Percentiles rank a stretch among this genome's conserved stretches.
Conservation (phyloP, 2,329 filamentous ascomycete genomes). For the Stemphylium vesicarium region DNA sequence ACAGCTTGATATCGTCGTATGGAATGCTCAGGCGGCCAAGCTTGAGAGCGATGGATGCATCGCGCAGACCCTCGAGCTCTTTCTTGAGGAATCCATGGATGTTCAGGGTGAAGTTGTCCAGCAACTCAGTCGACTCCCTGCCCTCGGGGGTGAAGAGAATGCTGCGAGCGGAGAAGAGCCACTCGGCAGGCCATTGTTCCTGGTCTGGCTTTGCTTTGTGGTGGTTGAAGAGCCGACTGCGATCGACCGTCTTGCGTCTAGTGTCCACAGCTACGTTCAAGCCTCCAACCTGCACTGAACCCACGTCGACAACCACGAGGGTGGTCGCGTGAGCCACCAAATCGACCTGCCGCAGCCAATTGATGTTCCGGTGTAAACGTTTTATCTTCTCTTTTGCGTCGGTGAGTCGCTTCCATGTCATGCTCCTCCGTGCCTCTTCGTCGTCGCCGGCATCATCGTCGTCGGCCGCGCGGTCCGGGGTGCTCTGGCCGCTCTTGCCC, state of each 20-base stretch:
- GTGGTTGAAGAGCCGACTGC: slow-evolving; percentile 86
- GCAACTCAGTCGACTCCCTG: slow-evolving; percentile 80
- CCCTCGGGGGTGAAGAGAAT: slow-evolving; percentile 88
- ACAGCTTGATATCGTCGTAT: slow-evolving; percentile 80
- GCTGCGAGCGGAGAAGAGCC: slow-evolving; percentile 86
- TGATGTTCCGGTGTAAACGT: slow-evolving; percentile 80
- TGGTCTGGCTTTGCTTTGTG: slow-evolving; percentile 53
- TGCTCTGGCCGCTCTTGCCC: slow-evolving; percentile 23
- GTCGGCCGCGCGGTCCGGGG: slow-evolving; percentile 26
- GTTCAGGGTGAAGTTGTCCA: slow-evolving; percentile 88
- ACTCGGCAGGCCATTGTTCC: slow-evolving; percentile 82
- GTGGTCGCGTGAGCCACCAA: slow-evolving; percentile 82
- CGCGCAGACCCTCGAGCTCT: slow-evolving; percentile 82
- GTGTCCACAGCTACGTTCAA: slow-evolving; percentile 90
- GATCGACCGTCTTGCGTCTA: slow-evolving; percentile 86
- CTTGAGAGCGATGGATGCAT: slow-evolving; percentile 89
- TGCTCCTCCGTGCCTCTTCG: slow-evolving; percentile 60
- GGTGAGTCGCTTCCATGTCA: slow-evolving; percentile 81
- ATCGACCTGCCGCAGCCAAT: slow-evolving; percentile 89
- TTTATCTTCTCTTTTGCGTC: slow-evolving; percentile 85
- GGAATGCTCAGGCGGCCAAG: slow-evolving; percentile 89
- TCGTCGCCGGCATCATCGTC: slow-evolving; percentile 42
- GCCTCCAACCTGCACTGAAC: slow-evolving; percentile 82
- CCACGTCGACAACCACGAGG: slow-evolving; percentile 78
- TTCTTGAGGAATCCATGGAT: slow-evolving; percentile 90